Evolutionary conservation across 83 land plant species (phyloP).

Genomic region (Isoetes engelmannii): DNA sequence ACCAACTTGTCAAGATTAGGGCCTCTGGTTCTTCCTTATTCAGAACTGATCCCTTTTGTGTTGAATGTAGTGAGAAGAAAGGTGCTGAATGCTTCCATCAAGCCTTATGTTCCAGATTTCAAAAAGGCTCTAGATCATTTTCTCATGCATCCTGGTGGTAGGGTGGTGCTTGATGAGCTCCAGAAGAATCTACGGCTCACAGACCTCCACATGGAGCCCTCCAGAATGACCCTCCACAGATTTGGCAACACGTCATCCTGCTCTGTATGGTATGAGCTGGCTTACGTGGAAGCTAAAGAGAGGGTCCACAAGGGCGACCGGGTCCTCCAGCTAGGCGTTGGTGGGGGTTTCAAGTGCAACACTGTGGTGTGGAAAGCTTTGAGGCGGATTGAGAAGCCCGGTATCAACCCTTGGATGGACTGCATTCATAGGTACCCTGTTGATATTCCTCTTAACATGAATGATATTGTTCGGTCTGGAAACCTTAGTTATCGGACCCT

Average conservation of each 20-base stretch:
- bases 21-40: slow-evolving; percentile 26
- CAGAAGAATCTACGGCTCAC: slow-evolving; percentile 29
- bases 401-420: slow-evolving; percentile 40
- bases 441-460: slow-evolving; percentile 11
- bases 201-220: slow-evolving; percentile 37
- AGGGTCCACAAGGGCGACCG: slow-evolving; percentile 35
- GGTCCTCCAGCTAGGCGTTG: slow-evolving; percentile 42
- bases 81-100: background rate
- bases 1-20: slow-evolving; percentile 25
- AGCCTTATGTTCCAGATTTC: slow-evolving; percentile 13
- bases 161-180: slow-evolving; percentile 22
- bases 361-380: slow-evolving; percentile 38
- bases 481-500: no score
- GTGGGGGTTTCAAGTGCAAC: slow-evolving; percentile 46
- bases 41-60: slow-evolving; percentile 23
- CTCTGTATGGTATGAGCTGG: slow-evolving; percentile 46
- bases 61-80: slow-evolving; percentile 2
- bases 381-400: slow-evolving; percentile 24
- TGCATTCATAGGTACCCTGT: slow-evolving; percentile 34
- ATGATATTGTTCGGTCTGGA: no score
- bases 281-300: slow-evolving; percentile 52
- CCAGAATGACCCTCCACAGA: slow-evolving; percentile 53
- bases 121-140: slow-evolving; percentile 13
- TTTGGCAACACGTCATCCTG: slow-evolving; percentile 54
- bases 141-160: slow-evolving; percentile 21